phyloP scores from a whole-genome alignment of 2,329 filamentous ascomycete genomes.

The Ascochyta viciae-villosae region DNA sequence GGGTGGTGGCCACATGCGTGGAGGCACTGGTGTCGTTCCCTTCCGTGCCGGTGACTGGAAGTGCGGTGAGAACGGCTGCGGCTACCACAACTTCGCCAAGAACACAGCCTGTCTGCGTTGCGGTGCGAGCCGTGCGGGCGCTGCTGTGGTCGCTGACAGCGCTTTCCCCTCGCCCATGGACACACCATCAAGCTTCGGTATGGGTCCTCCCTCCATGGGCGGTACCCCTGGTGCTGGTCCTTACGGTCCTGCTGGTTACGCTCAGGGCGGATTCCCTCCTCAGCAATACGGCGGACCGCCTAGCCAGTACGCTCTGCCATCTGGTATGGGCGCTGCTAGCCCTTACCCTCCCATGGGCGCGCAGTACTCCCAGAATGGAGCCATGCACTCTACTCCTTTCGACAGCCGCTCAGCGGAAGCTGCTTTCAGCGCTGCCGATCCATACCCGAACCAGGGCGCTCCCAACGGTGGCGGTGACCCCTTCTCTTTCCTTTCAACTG shows the following conservation, averaged over 20 bases:
- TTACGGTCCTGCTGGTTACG: conserved; percentile 74
- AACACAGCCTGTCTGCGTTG: conserved; percentile 98
- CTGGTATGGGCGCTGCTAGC: conserved; percentile 79
- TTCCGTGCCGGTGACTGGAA: conserved; percentile 99
- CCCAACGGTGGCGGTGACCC: conserved; percentile 74
- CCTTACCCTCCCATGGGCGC: conserved; percentile 79
- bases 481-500: conserved; percentile 79
- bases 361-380: conserved; percentile 77
- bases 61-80: conserved; percentile 95
- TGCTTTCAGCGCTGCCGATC: conserved; percentile 88
- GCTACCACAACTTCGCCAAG: conserved; percentile 99
- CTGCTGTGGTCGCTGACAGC: conserved; percentile 92
- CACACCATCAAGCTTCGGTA: conserved; percentile 79
- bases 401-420: conserved; percentile 93
- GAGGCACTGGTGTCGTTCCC: conserved; percentile 86
- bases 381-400: conserved; percentile 85
- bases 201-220: conserved; percentile 87
- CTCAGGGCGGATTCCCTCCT: conserved; percentile 64
- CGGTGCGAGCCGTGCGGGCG: conserved; percentile 90
- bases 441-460: conserved; percentile 78
- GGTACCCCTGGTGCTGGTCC: conserved; percentile 74
- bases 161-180: conserved; percentile 93
- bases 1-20: conserved; percentile 64
- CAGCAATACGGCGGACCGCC: conserved; percentile 89
- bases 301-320: conserved; percentile 88